Conservation (phyloP, 768 basidiomycete genomes). For the Xerocomus spinulosus region DNA sequence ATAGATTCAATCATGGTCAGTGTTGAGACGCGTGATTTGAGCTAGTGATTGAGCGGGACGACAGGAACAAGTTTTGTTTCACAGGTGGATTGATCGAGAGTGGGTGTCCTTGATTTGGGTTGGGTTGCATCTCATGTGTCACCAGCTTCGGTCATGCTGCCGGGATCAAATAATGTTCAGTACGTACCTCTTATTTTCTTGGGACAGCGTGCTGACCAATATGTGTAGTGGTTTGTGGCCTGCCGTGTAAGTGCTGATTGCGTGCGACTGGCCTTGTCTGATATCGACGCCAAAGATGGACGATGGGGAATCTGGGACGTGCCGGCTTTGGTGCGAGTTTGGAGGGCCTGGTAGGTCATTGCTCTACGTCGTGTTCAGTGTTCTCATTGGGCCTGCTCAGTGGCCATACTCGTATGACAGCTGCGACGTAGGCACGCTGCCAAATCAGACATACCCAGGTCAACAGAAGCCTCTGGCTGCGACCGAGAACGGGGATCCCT, state of each 20-base stretch:
- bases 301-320: constrained; percentile 50
- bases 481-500: constrained; percentile 35
- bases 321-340: constrained; percentile 54
- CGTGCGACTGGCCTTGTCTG: constrained; percentile 1
- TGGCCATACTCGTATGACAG: constrained; percentile 55
- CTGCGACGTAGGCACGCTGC: constrained; percentile 75
- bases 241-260: constrained; percentile 33
- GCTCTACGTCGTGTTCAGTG: constrained; percentile 3
- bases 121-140: constrained; percentile 3
- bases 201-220: constrained; percentile 5
- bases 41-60: not conserved
- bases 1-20: constrained; percentile 31
- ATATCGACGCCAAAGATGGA: constrained; percentile 35
- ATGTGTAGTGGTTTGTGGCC: constrained; percentile 43
- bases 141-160: constrained; percentile 36
- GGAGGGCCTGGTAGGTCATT: constrained; percentile 55
- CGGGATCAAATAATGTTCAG: constrained; percentile 39
- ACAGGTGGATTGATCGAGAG: constrained; percentile 69
- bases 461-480: constrained; percentile 43
- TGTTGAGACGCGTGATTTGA: not conserved
- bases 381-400: constrained; percentile 15
- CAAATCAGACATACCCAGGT: constrained; percentile 62
- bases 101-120: constrained; percentile 3
- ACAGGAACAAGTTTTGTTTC: constrained; percentile 72
- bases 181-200: constrained; percentile 7